Conservation (phyloP, 1,139 yeast species). For the Suhomyces bribrorum region DNA sequence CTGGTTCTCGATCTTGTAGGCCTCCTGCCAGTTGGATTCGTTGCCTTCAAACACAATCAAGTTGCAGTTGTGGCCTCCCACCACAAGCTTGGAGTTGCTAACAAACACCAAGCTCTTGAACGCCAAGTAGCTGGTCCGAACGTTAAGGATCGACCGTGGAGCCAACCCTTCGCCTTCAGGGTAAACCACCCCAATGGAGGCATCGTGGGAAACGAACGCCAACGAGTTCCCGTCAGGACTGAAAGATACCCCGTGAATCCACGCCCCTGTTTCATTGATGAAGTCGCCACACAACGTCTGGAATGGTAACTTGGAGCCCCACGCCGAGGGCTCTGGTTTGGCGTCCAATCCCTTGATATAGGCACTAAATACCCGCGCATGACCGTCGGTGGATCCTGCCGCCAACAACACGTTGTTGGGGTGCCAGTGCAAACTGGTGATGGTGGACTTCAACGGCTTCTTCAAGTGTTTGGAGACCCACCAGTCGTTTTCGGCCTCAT, state of each 20-base stretch:
- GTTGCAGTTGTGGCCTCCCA: constrained; percentile 93
- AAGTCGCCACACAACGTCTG: constrained; percentile 90
- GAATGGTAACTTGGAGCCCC: constrained; percentile 97
- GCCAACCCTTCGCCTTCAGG: constrained; percentile 71
- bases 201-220: constrained; percentile 80
- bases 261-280: constrained; percentile 74
- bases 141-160: constrained; percentile 41
- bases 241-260: constrained; percentile 92
- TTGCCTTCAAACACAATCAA: constrained; percentile 82
- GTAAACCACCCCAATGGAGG: constrained; percentile 72
- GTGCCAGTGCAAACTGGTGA: constrained; percentile 90
- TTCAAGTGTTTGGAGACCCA: constrained; percentile 98
- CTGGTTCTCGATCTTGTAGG: constrained; percentile 61
- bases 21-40: constrained; percentile 65
- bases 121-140: constrained; percentile 79
- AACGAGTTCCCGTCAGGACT: constrained; percentile 76
- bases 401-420: constrained; percentile 88
- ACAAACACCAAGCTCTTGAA: constrained; percentile 75
- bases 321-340: constrained; percentile 77
- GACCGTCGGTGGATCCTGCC: constrained; percentile 94
- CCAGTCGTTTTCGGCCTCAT: constrained; percentile 97
- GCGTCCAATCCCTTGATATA: constrained; percentile 86
- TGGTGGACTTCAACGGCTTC: constrained; percentile 87
- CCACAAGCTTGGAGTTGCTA: constrained; percentile 65
- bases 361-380: constrained; percentile 90